Percentiles rank a stretch among this genome's conserved stretches.
Conservation (phyloP, 345 rosid species). For the Dipteronia dyeriana region DNA sequence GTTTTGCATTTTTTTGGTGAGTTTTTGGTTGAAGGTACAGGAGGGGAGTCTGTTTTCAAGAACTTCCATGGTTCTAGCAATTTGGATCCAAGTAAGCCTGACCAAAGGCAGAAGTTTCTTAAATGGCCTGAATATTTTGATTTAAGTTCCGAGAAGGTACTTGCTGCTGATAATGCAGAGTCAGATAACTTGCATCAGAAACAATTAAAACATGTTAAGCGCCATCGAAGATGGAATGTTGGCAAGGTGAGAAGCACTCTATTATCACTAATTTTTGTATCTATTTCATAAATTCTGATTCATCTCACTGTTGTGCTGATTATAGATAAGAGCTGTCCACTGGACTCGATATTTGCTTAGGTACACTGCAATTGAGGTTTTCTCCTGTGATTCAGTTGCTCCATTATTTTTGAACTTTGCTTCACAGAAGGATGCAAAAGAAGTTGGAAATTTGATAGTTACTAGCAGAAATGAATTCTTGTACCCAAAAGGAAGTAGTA, state of each 20-base stretch:
- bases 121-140: slow-evolving; percentile 55
- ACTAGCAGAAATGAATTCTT: slow-evolving; percentile 83
- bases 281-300: slow-evolving; percentile 23
- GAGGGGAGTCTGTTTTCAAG: slow-evolving; percentile 85
- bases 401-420: slow-evolving; percentile 81
- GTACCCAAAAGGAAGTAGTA: slow-evolving; percentile 73
- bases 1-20: slow-evolving; percentile 92
- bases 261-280: slow-evolving; percentile 20
- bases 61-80: slow-evolving; percentile 48
- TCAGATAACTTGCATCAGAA: slow-evolving; percentile 49
- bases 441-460: slow-evolving; percentile 79
- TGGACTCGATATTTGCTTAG: slow-evolving; percentile 97
- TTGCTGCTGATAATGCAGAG: slow-evolving; percentile 42
- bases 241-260: slow-evolving; percentile 55
- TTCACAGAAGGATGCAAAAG: slow-evolving; percentile 83
- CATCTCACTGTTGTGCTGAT: slow-evolving; percentile 27
- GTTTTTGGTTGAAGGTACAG: slow-evolving; percentile 87
- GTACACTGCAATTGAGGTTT: slow-evolving; percentile 86
- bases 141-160: slow-evolving; percentile 47
- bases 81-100: slow-evolving; percentile 57
- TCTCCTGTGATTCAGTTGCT: slow-evolving; percentile 70
- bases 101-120: slow-evolving; percentile 56
- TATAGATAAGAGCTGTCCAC: slow-evolving; percentile 79
- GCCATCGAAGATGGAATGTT: slow-evolving; percentile 87
- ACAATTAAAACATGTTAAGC: slow-evolving; percentile 67